Evolutionary conservation across 306 rosid species (phyloP).

Genomic region (Malus orientalis): DNA sequence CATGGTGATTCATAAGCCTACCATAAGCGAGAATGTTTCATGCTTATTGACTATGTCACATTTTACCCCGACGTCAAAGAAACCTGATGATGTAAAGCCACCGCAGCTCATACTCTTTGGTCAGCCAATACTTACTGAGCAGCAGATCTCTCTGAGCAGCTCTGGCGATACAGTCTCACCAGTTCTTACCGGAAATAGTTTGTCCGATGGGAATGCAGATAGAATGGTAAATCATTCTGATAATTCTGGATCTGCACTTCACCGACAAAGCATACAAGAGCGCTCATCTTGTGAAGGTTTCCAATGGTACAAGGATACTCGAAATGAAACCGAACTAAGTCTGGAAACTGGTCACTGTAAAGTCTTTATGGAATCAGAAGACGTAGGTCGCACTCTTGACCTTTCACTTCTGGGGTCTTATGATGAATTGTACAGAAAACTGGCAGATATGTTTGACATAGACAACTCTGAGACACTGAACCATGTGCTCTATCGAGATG

Average conservation of each 20-base stretch:
- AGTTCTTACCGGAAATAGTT: constrained; percentile 51
- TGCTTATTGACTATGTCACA: constrained; percentile 57
- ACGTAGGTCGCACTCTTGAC: constrained; percentile 69
- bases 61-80: constrained; percentile 42
- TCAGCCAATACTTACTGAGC: constrained; percentile 62
- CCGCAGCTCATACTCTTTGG: constrained; percentile 76
- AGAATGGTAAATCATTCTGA: constrained; percentile 36
- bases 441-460: constrained; percentile 69
- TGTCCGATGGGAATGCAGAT: constrained; percentile 61
- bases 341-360: constrained; percentile 68
- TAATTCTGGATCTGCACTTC: constrained; percentile 47
- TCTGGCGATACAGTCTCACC: constrained; percentile 62
- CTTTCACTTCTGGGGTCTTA: constrained; percentile 58
- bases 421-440: constrained; percentile 47
- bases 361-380: constrained; percentile 65
- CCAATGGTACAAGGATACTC: constrained; percentile 43
- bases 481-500: constrained; percentile 57
- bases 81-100: constrained; percentile 41
- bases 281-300: constrained; percentile 47
- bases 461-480: constrained; percentile 52
- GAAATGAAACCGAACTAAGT: constrained; percentile 39
- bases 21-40: constrained; percentile 52
- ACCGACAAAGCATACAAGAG: constrained; percentile 36
- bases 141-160: constrained; percentile 63
- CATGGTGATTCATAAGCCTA: constrained; percentile 38